Percentiles rank a stretch among this genome's conserved stretches.
Evolutionary conservation across 1,139 yeast genomes (phyloP).

Genomic region (Debaryomycetaceae sp.): DNA sequence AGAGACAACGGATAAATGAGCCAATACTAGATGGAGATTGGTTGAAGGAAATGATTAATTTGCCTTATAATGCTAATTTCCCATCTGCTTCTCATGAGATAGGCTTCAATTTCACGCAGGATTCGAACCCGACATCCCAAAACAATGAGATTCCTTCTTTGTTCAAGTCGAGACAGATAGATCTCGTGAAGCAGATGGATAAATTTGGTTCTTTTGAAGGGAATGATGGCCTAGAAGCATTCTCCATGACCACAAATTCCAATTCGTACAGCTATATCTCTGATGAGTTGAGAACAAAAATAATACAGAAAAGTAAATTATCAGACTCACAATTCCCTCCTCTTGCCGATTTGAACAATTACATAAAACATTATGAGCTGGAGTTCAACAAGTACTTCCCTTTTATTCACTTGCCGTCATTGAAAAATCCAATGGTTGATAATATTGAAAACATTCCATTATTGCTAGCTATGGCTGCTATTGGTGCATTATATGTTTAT

Average conservation of each 20-base stretch:
- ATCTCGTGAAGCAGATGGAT: constrained; percentile 43
- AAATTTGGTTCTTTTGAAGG: background rate
- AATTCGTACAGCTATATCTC: constrained; percentile 31
- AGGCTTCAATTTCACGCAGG: constrained; percentile 49
- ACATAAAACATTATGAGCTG: constrained; percentile 64
- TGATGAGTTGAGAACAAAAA: constrained; percentile 50
- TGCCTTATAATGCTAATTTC: constrained; percentile 67
- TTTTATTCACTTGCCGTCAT: constrained; percentile 73
- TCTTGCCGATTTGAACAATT: constrained; percentile 68
- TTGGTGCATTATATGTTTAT: constrained; percentile 84
- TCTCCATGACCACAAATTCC: constrained; percentile 2
- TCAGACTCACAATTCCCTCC: constrained; percentile 62
- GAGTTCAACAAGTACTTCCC: constrained; percentile 82
- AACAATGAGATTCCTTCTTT: constrained; percentile 43
- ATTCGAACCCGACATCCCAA: constrained; percentile 6
- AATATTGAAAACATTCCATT: constrained; percentile 69
- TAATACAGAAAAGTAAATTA: constrained; percentile 51
- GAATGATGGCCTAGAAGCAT: constrained; percentile 3
- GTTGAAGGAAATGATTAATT: constrained; percentile 63
- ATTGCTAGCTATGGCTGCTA: constrained; percentile 77
- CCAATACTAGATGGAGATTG: constrained; percentile 43
- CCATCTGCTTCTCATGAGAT: constrained; percentile 43
- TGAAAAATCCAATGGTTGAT: constrained; percentile 52
- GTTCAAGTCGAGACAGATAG: constrained; percentile 60
- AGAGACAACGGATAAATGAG: constrained; percentile 4